Conservation (phyloP, 1,284 basidiomycete genomes). For the Puccinia polysora region DNA sequence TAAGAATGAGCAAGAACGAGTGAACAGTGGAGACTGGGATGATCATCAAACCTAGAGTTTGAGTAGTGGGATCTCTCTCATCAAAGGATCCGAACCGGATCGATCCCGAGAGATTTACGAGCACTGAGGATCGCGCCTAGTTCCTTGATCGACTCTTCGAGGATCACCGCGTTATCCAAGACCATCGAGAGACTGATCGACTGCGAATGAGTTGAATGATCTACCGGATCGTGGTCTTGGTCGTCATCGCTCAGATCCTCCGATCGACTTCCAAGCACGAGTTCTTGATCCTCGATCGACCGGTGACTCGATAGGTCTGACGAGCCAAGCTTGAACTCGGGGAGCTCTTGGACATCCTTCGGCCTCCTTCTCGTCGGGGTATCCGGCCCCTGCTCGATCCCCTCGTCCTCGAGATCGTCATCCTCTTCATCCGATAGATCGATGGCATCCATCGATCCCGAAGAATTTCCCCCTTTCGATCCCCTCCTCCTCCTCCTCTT, state of each 20-base stretch:
- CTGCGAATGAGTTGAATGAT: slow-evolving; percentile 21
- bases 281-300: too few relatives aligned
- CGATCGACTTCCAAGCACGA: too few relatives aligned
- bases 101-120: slow-evolving; percentile 77
- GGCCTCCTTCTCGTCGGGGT: slow-evolving; percentile 44
- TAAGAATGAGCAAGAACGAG: neutral
- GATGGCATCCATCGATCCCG: neutral
- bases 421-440: neutral
- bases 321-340: too few relatives aligned
- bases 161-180: slow-evolving; percentile 87
- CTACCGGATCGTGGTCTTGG: too few relatives aligned
- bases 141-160: slow-evolving; percentile 95
- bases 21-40: neutral
- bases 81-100: slow-evolving; percentile 54
- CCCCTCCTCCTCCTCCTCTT: slow-evolving; percentile 7
- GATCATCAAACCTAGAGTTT: neutral
- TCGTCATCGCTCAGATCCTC: too few relatives aligned
- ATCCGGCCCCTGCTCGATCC: slow-evolving; percentile 20
- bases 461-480: slow-evolving; percentile 1
- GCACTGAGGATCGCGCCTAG: slow-evolving; percentile 79
- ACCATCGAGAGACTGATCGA: slow-evolving; percentile 55
- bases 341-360: slow-evolving; percentile 13
- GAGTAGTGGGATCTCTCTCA: neutral
- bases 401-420: slow-evolving; percentile 2
- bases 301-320: too few relatives aligned